Conservation (phyloP, 305 asterid genomes). For the Fraxinus floribunda region DNA sequence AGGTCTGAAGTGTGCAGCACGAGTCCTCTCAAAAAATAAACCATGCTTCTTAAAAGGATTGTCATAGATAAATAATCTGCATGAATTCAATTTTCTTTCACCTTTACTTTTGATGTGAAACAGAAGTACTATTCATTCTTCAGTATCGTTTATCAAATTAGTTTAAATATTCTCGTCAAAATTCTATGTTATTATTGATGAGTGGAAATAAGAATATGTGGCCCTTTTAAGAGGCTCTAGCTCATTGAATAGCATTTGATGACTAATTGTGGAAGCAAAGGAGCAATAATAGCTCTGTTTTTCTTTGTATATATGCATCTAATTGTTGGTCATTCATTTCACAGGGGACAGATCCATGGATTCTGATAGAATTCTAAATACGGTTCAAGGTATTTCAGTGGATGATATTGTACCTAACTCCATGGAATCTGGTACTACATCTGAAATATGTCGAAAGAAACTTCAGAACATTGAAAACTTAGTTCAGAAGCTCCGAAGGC, state of each 20-base stretch:
- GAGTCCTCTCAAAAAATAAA: background rate
- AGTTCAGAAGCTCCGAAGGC: slow-evolving; percentile 72
- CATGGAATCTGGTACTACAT: slow-evolving; percentile 33
- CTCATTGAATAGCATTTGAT: background rate
- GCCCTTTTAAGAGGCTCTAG: background rate
- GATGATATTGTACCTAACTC: slow-evolving; percentile 28
- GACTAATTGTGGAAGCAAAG: background rate
- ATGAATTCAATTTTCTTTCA: background rate
- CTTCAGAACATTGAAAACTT: slow-evolving; percentile 70
- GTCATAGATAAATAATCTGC: background rate
- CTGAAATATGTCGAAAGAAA: slow-evolving; percentile 57
- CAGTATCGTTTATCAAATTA: background rate
- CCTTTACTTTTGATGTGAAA: background rate
- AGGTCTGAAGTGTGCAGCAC: background rate
- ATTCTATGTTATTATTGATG: background rate
- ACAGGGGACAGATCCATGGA: slow-evolving; percentile 44
- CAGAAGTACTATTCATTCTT: background rate
- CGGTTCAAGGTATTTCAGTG: slow-evolving; percentile 25
- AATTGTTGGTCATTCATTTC: slow-evolving; percentile 22
- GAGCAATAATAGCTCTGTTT: background rate
- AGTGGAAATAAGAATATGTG: background rate
- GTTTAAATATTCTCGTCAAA: background rate
- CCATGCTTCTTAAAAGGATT: background rate
- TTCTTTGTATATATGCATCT: background rate
- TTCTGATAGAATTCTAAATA: slow-evolving; percentile 27